Conservation (phyloP, 345 rosid species). For the Jatropha curcas region DNA sequence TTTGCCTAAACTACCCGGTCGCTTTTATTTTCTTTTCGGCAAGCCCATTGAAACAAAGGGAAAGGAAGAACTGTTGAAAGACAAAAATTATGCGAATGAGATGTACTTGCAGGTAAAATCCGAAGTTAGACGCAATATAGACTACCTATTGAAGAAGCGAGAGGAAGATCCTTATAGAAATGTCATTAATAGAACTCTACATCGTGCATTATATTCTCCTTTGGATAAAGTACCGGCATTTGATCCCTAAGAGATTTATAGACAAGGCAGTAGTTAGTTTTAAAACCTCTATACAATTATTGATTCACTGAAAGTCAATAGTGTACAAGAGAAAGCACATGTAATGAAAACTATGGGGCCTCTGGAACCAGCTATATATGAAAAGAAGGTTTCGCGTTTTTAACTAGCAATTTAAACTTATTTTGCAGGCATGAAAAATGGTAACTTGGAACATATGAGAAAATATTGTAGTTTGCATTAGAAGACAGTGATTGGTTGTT, state of each 20-base stretch:
- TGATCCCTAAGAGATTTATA: conserved; percentile 17
- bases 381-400: too few species aligned
- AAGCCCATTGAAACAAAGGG: conserved; percentile 67
- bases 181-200: conserved; percentile 49
- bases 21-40: conserved; percentile 68
- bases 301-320: background rate
- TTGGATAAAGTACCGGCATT: conserved; percentile 55
- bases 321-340: background rate
- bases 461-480: too few species aligned
- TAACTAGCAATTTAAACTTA: too few species aligned
- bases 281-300: background rate
- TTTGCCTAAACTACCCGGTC: conserved; percentile 69
- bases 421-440: too few species aligned
- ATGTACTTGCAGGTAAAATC: conserved; percentile 65
- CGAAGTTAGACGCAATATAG: conserved; percentile 51
- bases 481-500: too few species aligned
- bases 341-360: background rate
- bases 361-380: too few species aligned
- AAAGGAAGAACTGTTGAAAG: conserved; percentile 46
- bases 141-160: conserved; percentile 69
- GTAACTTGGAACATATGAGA: too few species aligned
- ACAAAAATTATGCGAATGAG: conserved; percentile 49
- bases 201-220: conserved; percentile 40
- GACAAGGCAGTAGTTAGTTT: too few species aligned
- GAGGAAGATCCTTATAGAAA: conserved; percentile 71